Evolutionary conservation across 805 yeast genomes (phyloP), one percentile per base, ranked within the genome.

Genomic region (Kuraishia floccosa): DNA sequence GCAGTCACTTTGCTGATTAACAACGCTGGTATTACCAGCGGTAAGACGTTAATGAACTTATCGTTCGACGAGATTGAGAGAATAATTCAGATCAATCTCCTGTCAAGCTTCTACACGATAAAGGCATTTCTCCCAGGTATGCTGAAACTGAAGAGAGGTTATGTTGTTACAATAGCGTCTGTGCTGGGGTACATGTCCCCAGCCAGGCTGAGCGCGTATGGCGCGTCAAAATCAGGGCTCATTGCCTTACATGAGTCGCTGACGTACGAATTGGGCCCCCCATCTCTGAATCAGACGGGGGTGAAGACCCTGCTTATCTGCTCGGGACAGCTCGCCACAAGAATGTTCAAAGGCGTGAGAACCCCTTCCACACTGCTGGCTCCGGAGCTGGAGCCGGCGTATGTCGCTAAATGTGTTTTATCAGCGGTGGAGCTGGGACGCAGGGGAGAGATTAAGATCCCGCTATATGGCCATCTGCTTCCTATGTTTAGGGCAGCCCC

Each of bases 191-290:
- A 78, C 39, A 65, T 82, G 62, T 68, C 91, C 0, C 96, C 96
- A 0, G 87, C 94, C 7, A 62, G 79, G 15, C 60, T 84, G 35
- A 60, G 76, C 27, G 81, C 81, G 0, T 89, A 89, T 47, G 95
- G 95, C 0, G 95, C 96, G 0, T 71, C 94, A 11, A 89, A 89
- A 49, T 77, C 94, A 0, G 96, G 93, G 0, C 53, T 84, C 18
- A 72, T 89, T 31, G 86, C 89, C 0, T 55, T 86, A 25, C 96
- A 87, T 49, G 94, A 83, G 48, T 75, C 89, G 1, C 55, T 89
- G 22, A 71, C 81, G 0, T 73, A 72, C 44, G 91, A 81, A 50
- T 46, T 81, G 18, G 76, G 79, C 0, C 63, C 69, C 0, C 68
- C 72, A 0, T 52, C 64, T 5, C 46, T 63, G 22, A 57, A 54